phyloP scores from a whole-genome alignment of 2,329 filamentous ascomycete species.

The Colletotrichum simmondsii region DNA sequence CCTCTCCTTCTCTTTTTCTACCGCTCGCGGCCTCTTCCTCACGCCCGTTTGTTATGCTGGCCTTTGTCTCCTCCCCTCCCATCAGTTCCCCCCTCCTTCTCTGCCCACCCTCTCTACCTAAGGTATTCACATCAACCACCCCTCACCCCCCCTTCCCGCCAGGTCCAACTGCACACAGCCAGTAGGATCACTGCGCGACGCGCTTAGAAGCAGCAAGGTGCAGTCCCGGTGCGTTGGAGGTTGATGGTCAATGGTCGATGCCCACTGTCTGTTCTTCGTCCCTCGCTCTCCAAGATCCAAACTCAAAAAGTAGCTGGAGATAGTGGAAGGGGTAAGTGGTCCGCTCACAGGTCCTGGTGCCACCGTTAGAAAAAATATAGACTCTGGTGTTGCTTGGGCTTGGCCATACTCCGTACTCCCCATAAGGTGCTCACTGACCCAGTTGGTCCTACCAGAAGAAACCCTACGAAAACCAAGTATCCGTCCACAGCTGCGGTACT shows the following conservation, averaged over 20 bases:
- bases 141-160: constrained; percentile 15
- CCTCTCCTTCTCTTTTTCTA: background rate
- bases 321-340: constrained; percentile 14
- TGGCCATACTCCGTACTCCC: background rate
- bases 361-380: background rate
- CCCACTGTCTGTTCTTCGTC: constrained; percentile 27
- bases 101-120: background rate
- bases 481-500: background rate
- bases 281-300: constrained; percentile 1
- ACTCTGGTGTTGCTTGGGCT: background rate
- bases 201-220: constrained; percentile 42
- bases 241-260: background rate
- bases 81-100: constrained; percentile 4
- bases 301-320: constrained; percentile 8
- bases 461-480: constrained; percentile 10
- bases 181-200: constrained; percentile 47
- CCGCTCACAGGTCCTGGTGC: background rate
- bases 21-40: background rate
- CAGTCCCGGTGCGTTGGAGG: constrained; percentile 27
- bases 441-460: constrained; percentile 13
- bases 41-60: background rate
- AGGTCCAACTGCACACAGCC: constrained; percentile 36
- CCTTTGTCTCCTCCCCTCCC: background rate
- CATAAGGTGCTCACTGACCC: constrained; percentile 1
- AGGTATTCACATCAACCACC: background rate